These are phyloP conservation scores for Crotalaria pallida DNA, from an alignment of 306 rosid species.

Conservation along the genomic window DNA sequence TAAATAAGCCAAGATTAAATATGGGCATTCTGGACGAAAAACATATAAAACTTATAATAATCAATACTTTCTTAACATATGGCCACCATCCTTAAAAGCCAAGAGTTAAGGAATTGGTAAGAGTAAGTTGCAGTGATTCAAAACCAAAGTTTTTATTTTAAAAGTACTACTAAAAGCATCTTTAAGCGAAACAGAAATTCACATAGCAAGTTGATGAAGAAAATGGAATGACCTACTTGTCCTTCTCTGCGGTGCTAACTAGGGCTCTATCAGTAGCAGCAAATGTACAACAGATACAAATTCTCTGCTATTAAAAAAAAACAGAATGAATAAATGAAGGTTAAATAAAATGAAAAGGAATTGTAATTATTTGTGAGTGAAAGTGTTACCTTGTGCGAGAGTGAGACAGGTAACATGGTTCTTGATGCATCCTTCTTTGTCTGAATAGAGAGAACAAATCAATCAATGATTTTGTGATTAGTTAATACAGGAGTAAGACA, in stretches of 20 bases:
- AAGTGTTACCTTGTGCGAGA: conserved; percentile 24
- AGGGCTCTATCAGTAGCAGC: conserved; percentile 18
- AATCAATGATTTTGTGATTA: neutral
- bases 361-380: neutral
- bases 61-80: too few relatives aligned
- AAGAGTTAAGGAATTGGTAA: too few relatives aligned
- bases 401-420: neutral
- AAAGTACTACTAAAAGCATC: too few relatives aligned
- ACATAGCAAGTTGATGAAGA: neutral
- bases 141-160: too few relatives aligned
- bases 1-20: too few relatives aligned
- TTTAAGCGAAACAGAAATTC: too few relatives aligned
- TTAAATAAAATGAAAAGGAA: neutral
- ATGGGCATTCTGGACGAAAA: too few relatives aligned
- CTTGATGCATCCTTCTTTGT: neutral
- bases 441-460: conserved; percentile 13
- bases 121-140: too few relatives aligned
- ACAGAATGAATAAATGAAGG: neutral
- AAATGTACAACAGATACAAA: neutral
- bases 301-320: conserved; percentile 13
- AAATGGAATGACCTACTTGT: conserved; percentile 40
- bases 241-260: conserved; percentile 29
- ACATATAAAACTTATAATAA: too few relatives aligned
- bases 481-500: neutral
- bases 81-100: too few relatives aligned